These are phyloP conservation scores for Backusella macrospora DNA, from an alignment of 192 early-diverging fungal genomes.

Conservation along the genomic window DNA sequence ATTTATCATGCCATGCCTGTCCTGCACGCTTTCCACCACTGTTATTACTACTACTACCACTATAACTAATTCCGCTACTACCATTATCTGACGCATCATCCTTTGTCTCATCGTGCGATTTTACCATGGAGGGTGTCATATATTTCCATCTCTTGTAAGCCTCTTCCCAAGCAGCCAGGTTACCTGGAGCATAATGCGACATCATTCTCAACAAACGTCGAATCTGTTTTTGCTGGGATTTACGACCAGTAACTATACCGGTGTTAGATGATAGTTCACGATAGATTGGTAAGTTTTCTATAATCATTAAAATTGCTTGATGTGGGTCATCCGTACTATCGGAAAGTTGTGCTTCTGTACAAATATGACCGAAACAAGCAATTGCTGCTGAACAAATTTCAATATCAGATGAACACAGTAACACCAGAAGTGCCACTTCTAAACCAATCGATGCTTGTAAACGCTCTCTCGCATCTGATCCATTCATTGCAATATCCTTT, in stretches of 20 bases:
- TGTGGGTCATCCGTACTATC: conserved; percentile 56
- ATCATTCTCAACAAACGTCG: conserved; percentile 70
- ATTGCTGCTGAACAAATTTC: conserved; percentile 64
- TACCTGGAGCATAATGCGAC: conserved; percentile 68
- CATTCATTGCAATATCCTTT: conserved; percentile 54
- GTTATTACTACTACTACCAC: neutral
- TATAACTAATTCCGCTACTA: conserved; percentile 21
- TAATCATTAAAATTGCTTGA: conserved; percentile 53
- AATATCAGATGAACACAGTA: conserved; percentile 74
- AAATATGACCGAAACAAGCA: conserved; percentile 69
- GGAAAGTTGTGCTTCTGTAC: conserved; percentile 72
- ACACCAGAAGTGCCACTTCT: conserved; percentile 75
- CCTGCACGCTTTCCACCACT: conserved; percentile 19
- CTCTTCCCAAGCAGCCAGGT: conserved; percentile 84
- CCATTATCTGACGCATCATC: conserved; percentile 27
- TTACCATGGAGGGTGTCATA: conserved; percentile 48
- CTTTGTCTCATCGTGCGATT: conserved; percentile 39
- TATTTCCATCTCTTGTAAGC: conserved; percentile 75
- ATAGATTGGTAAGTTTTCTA: conserved; percentile 76
- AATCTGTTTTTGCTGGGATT: conserved; percentile 78
- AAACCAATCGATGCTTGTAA: conserved; percentile 69
- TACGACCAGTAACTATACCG: conserved; percentile 60
- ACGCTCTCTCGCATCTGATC: conserved; percentile 63
- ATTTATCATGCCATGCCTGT: conserved; percentile 45
- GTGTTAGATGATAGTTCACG: conserved; percentile 59